Base-by-base conservation (phyloP, 345 rosid genomes). In the Euphorbia pulcherrima region DNA sequence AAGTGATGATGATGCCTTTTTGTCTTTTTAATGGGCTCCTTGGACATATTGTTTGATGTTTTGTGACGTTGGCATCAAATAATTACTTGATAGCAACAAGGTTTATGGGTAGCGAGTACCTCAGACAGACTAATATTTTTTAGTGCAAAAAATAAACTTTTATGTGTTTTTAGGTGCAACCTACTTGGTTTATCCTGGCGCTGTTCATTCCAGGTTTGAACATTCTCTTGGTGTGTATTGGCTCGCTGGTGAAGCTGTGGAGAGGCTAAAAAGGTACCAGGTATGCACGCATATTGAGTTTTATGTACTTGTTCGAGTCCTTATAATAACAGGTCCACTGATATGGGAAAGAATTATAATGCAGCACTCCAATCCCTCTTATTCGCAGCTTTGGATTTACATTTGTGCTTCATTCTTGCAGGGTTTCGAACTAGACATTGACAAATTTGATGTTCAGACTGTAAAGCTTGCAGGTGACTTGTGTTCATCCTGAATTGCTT, bases 141-240 rank as follows among this genome's bases (percentile, higher is more conserved):
- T 18, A 35, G 23, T 46, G 27, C 48, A 60, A n/a, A 8, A 26
- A 37, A 33, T 7, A 27, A 10, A 33, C 2, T 64, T 56, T 60
- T 65, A 17, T 65, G 62, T 65, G 68, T 70, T 82, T 41, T 79
- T 79, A 92, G 98, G 98, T 68, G 56, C 83, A 74, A 71, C 90
- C 8, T 60, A 90, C 80, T 67, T 88, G 93, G 96, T 92, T 23
- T 92, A 83, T 81, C 97, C 98, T 1, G 98, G 98, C 51, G 98
- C 96, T 27, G 88, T 83, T 24, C 97, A 92, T 86, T 83, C 96
- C 60, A 83, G 97, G 67, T 90, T 90, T 74, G 98, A 93, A 65
- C 98, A 93, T 80, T 93, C 98, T 71, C 89, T 93, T 67, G 97
- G 98, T 14, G 96, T 93, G 37, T 90, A 86, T 75, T 82, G 89